Percentiles rank a stretch among this genome's conserved stretches.
These are phyloP conservation scores for Aureobasidium mangrovei DNA, from an alignment of 2,329 filamentous ascomycete species.

Conservation along the genomic window DNA sequence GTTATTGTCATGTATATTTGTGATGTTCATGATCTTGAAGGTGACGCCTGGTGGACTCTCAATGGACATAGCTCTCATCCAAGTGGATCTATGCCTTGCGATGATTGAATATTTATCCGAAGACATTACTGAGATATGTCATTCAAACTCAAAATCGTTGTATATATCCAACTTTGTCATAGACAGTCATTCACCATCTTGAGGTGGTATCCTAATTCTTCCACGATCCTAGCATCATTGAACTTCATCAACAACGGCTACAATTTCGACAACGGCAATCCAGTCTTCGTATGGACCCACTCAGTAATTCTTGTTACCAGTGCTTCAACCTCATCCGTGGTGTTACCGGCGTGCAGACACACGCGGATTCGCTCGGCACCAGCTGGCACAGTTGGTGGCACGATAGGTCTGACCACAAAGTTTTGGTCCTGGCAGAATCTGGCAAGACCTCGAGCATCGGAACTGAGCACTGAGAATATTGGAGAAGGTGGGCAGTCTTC, in stretches of 20 bases:
- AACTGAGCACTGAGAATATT: slow-evolving; percentile 55
- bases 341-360: slow-evolving; percentile 61
- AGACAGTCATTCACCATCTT: too few relatives aligned
- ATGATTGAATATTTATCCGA: too few relatives aligned
- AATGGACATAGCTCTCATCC: too few relatives aligned
- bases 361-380: slow-evolving; percentile 57
- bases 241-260: not conserved
- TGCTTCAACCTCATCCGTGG: slow-evolving; percentile 45
- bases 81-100: too few relatives aligned
- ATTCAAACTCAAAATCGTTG: too few relatives aligned
- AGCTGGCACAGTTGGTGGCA: slow-evolving; percentile 57
- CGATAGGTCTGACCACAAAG: slow-evolving; percentile 56
- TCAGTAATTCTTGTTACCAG: slow-evolving; percentile 41
- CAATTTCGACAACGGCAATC: not conserved
- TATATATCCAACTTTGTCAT: too few relatives aligned
- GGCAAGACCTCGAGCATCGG: slow-evolving; percentile 50
- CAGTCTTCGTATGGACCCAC: slow-evolving; percentile 35
- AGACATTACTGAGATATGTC: too few relatives aligned
- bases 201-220: too few relatives aligned
- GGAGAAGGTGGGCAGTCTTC: slow-evolving; percentile 44
- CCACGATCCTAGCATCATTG: too few relatives aligned
- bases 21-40: too few relatives aligned
- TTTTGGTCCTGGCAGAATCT: slow-evolving; percentile 50
- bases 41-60: too few relatives aligned
- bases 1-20: too few relatives aligned